These are phyloP conservation scores for Plasmopara halstedii DNA, from an alignment of 352 stramenopile genomes.

Conservation along the genomic window DNA sequence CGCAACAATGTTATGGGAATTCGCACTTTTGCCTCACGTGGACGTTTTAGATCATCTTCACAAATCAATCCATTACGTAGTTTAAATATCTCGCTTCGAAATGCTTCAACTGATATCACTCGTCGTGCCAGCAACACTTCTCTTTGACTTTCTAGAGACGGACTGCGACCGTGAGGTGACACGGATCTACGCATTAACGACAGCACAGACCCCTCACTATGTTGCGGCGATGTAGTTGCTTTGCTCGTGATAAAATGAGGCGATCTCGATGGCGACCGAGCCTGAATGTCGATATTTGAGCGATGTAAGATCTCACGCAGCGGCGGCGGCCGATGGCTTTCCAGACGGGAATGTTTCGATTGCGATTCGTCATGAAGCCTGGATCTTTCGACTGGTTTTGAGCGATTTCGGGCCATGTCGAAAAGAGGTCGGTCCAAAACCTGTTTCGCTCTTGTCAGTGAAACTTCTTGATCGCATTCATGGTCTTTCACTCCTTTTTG, in stretches of 20 bases:
- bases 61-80: slow-evolving; percentile 15
- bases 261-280: slow-evolving; percentile 1
- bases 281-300: slow-evolving; percentile 4
- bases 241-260: slow-evolving; percentile 1
- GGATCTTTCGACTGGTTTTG: neutral
- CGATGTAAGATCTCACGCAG: neutral
- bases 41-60: slow-evolving; percentile 19
- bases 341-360: neutral
- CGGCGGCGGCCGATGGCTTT: neutral
- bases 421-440: slow-evolving; percentile 1
- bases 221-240: slow-evolving; percentile 3
- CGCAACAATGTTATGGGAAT: slow-evolving; percentile 15
- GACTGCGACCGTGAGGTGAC: slow-evolving; percentile 3
- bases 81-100: slow-evolving; percentile 20
- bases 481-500: neutral
- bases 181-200: slow-evolving; percentile 2
- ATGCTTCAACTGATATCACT: slow-evolving; percentile 21
- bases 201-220: slow-evolving; percentile 1
- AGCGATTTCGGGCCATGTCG: neutral
- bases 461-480: neutral
- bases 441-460: slow-evolving; percentile 1
- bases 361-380: slow-evolving; percentile 2
- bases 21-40: slow-evolving; percentile 18
- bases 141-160: neutral
- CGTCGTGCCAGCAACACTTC: slow-evolving; percentile 16